Percentiles rank a stretch among this genome's conserved stretches.
phyloP scores from a whole-genome alignment of 2,329 filamentous ascomycete species.

The Phaeosphaeriaceae sp. region DNA sequence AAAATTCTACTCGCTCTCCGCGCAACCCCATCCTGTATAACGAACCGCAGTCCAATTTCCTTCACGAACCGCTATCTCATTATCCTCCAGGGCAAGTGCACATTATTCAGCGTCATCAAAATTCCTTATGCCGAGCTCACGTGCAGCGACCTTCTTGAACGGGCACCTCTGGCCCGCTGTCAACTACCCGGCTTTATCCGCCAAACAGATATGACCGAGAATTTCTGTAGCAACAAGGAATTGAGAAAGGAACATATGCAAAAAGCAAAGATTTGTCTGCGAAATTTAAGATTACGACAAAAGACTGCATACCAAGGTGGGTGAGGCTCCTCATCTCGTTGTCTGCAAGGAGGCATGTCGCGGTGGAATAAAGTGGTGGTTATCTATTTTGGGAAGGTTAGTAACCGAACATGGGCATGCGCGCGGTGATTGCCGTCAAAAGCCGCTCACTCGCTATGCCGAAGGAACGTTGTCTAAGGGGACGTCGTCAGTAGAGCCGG shows the following conservation, averaged over 20 bases:
- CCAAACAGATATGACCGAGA: conserved; percentile 23
- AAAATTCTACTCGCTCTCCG: neutral
- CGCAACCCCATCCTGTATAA: conserved; percentile 20
- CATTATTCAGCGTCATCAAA: conserved; percentile 25
- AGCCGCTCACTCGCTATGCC: conserved; percentile 22
- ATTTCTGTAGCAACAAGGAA: neutral
- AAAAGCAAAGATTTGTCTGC: neutral
- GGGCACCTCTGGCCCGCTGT: conserved; percentile 20
- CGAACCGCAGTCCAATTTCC: conserved; percentile 23
- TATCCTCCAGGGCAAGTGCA: conserved; percentile 19
- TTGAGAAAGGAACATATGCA: neutral
- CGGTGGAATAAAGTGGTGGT: neutral
- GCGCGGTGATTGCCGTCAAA: conserved; percentile 15
- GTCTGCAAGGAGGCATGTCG: neutral
- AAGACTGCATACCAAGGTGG: neutral
- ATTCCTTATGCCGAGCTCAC: conserved; percentile 37
- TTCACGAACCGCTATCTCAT: conserved; percentile 29
- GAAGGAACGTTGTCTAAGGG: conserved; percentile 14
- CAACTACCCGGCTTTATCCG: conserved; percentile 27
- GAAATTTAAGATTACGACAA: conserved; percentile 1
- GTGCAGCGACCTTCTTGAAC: conserved; percentile 24
- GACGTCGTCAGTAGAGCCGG: no score
- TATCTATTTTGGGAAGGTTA: conserved; percentile 4
- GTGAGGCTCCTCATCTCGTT: conserved; percentile 3
- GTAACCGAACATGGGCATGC: conserved; percentile 7